phyloP scores from a whole-genome alignment of 2,329 filamentous ascomycete genomes.

The Aspergillus sp. region DNA sequence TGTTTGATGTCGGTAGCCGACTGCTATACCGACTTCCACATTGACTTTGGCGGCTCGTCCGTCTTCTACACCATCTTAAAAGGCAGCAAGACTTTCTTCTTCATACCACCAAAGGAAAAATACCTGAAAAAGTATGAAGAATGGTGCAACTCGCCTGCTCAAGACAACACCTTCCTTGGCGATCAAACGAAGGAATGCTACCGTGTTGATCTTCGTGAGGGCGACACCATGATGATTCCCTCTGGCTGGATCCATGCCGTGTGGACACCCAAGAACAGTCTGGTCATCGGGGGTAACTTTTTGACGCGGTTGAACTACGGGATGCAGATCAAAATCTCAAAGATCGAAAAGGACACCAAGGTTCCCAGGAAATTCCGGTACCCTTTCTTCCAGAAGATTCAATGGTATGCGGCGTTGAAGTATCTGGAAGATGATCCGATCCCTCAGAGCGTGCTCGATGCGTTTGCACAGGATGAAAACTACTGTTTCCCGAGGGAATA shows the following conservation, averaged over 20 bases:
- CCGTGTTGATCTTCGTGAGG: constrained; percentile 55
- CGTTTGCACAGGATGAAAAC: constrained; percentile 46
- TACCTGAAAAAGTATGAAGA: constrained; percentile 62
- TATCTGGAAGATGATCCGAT: constrained; percentile 57
- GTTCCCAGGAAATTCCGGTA: constrained; percentile 58
- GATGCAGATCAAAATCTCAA: constrained; percentile 56
- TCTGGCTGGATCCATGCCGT: constrained; percentile 65
- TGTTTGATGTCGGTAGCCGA: constrained; percentile 63
- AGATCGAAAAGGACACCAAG: constrained; percentile 59
- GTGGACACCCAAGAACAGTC: constrained; percentile 59
- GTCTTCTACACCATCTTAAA: constrained; percentile 63
- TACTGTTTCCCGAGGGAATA: constrained; percentile 44
- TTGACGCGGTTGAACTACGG: constrained; percentile 56
- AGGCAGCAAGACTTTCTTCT: constrained; percentile 62
- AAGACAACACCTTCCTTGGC: constrained; percentile 57
- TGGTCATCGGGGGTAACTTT: constrained; percentile 64
- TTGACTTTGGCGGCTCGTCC: constrained; percentile 62
- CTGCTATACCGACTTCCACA: constrained; percentile 63
- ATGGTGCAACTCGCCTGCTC: constrained; percentile 58
- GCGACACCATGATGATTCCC: constrained; percentile 62
- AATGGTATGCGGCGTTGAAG: constrained; percentile 58
- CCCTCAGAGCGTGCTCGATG: constrained; percentile 46
- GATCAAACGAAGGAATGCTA: constrained; percentile 58
- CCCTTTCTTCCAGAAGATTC: constrained; percentile 59
- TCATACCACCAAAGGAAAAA: constrained; percentile 59